Conservation (phyloP, 306 rosid species). For the Cucurbita moschata region DNA sequence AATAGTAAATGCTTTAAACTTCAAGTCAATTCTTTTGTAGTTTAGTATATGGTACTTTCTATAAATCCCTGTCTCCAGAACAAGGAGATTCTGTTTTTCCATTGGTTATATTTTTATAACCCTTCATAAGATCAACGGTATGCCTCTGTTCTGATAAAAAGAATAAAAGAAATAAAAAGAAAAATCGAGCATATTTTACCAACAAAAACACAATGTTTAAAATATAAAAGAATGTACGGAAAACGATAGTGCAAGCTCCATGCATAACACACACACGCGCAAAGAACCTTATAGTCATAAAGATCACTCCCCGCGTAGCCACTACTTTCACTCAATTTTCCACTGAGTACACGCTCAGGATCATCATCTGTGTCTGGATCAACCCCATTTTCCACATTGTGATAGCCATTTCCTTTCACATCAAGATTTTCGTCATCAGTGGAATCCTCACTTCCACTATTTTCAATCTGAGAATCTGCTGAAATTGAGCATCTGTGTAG, state of each 20-base stretch:
- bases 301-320: slow-evolving; percentile 97
- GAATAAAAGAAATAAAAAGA: neutral
- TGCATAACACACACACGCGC: slow-evolving; percentile 5
- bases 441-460: slow-evolving; percentile 82
- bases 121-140: neutral
- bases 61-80: neutral
- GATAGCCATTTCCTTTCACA: slow-evolving; percentile 80
- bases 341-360: slow-evolving; percentile 73
- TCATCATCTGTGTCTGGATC: slow-evolving; percentile 92
- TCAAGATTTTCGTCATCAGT: slow-evolving; percentile 72
- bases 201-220: neutral
- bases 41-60: neutral
- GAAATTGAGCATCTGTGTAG: slow-evolving; percentile 86
- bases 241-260: neutral
- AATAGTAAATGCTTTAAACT: neutral
- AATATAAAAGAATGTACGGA: neutral
- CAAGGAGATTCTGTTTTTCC: neutral
- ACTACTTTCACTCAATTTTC: slow-evolving; percentile 93
- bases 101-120: neutral
- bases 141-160: neutral
- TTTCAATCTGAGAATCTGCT: slow-evolving; percentile 83
- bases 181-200: neutral
- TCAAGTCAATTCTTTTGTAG: neutral
- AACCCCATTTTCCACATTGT: slow-evolving; percentile 87
- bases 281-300: slow-evolving; percentile 80